phyloP scores from a whole-genome alignment of 208 protist genomes.

The Leishmania amazonensis region DNA sequence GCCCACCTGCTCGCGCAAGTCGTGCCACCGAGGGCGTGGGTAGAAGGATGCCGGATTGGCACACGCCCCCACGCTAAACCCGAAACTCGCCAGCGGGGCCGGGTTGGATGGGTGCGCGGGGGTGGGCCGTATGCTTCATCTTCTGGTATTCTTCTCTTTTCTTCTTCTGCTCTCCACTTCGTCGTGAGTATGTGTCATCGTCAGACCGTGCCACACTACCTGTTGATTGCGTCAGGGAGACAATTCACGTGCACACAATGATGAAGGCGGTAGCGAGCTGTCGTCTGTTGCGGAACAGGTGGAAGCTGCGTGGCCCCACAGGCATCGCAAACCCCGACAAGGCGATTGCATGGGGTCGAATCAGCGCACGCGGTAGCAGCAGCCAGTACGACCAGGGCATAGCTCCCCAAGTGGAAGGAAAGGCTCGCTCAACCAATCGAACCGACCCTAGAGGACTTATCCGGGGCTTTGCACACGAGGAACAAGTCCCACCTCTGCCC shows the following conservation, averaged over 20 bases:
- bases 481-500: constrained; percentile 21
- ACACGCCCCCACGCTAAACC: too few species aligned
- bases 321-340: neutral
- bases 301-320: constrained; percentile 1
- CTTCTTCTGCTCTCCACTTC: neutral
- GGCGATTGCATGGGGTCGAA: constrained; percentile 28
- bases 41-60: neutral
- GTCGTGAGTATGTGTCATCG: neutral
- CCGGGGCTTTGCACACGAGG: constrained; percentile 33
- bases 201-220: neutral
- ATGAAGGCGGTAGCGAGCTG: neutral
- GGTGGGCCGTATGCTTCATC: too few species aligned
- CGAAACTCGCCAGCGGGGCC: neutral
- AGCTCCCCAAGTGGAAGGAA: constrained; percentile 9
- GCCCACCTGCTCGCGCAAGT: neutral
- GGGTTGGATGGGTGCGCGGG: fast-evolving
- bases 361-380: constrained; percentile 27
- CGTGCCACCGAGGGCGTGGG: too few species aligned
- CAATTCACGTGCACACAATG: neutral
- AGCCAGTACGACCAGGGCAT: constrained; percentile 30
- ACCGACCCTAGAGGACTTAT: constrained; percentile 26
- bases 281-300: constrained; percentile 8
- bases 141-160: neutral
- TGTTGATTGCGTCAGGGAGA: neutral
- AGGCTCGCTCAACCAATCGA: constrained; percentile 17